These are phyloP conservation scores for Taxawa tesnikishii DNA, from an alignment of 2,329 filamentous ascomycete genomes.

Conservation along the genomic window DNA sequence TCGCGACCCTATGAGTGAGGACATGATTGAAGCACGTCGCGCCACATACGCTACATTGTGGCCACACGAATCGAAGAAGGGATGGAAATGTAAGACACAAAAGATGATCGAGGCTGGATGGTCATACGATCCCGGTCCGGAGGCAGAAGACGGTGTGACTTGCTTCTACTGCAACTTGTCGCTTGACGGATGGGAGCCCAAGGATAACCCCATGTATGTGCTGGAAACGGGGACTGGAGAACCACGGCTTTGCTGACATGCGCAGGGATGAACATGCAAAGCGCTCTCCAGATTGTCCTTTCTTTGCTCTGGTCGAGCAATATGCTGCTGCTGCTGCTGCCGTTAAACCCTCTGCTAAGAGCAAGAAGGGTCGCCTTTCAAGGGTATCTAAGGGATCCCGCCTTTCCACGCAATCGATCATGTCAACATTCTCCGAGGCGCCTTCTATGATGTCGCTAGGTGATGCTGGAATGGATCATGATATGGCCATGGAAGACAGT, in stretches of 20 bases:
- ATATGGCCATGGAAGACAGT: slow-evolving; percentile 9
- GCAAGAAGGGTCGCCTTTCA: slow-evolving; percentile 37
- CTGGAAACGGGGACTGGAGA: no score
- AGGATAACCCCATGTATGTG: slow-evolving; percentile 73
- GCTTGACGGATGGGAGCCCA: slow-evolving; percentile 87
- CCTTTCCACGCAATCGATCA: slow-evolving; percentile 38
- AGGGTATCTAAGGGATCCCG: slow-evolving; percentile 57
- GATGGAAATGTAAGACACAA: slow-evolving; percentile 80
- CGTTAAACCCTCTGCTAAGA: slow-evolving; percentile 13
- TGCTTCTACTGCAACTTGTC: slow-evolving; percentile 85
- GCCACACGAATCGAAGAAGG: slow-evolving; percentile 80
- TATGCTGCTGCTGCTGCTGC: slow-evolving; percentile 44
- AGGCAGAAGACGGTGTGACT: slow-evolving; percentile 78
- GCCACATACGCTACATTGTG: slow-evolving; percentile 75
- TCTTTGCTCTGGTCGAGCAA: slow-evolving; percentile 57
- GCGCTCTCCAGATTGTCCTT: slow-evolving; percentile 67
- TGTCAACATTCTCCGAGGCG: slow-evolving; percentile 31
- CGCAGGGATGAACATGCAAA: slow-evolving; percentile 71
- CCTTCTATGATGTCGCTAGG: slow-evolving; percentile 24
- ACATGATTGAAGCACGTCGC: slow-evolving; percentile 64
- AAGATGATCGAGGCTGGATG: slow-evolving; percentile 90
- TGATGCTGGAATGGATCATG: slow-evolving; percentile 25
- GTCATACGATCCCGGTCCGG: slow-evolving; percentile 77
- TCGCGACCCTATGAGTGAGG: slow-evolving; percentile 55
- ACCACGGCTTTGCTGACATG: no score